Conservation (phyloP, 768 basidiomycete species). For the Russula sp. region DNA sequence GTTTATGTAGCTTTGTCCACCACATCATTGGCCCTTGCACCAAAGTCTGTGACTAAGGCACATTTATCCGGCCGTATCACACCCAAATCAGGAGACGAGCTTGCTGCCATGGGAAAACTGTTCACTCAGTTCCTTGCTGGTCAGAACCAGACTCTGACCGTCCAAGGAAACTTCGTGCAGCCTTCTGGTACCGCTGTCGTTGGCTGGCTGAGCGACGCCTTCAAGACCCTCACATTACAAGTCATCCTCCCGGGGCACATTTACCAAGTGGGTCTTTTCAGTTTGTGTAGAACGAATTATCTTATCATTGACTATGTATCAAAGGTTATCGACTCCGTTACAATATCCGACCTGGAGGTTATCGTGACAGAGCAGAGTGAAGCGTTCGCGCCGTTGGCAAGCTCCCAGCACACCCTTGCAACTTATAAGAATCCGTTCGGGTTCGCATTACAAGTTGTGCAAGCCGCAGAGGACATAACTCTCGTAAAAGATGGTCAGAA, state of each 20-base stretch:
- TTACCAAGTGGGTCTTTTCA: slow-evolving; percentile 40
- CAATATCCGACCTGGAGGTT: slow-evolving; percentile 54
- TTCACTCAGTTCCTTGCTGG: slow-evolving; percentile 66
- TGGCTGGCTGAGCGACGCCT: slow-evolving; percentile 65
- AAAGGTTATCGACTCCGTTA: slow-evolving; percentile 62
- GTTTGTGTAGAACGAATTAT: not conserved
- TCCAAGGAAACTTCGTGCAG: slow-evolving; percentile 58
- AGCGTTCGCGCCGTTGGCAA: slow-evolving; percentile 57
- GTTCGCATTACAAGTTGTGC: slow-evolving; percentile 64
- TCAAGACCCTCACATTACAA: slow-evolving; percentile 58
- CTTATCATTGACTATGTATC: not conserved
- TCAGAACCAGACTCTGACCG: slow-evolving; percentile 57
- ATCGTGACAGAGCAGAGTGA: slow-evolving; percentile 51
- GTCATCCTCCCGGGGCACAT: slow-evolving; percentile 63
- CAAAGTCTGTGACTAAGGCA: slow-evolving; percentile 46
- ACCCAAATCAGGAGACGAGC: slow-evolving; percentile 54
- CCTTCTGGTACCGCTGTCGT: slow-evolving; percentile 53
- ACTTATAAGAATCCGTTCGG: slow-evolving; percentile 74
- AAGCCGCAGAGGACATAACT: slow-evolving; percentile 53
- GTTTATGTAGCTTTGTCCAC: slow-evolving; percentile 50
- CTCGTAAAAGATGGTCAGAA: slow-evolving; percentile 48
- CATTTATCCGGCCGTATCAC: slow-evolving; percentile 64
- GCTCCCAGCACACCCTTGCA: slow-evolving; percentile 54
- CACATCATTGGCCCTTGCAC: slow-evolving; percentile 48
- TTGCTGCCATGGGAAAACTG: slow-evolving; percentile 55